Evolutionary conservation across 2,329 filamentous ascomycete genomes (phyloP).

Genomic region (Colletotrichum spaethianum): DNA sequence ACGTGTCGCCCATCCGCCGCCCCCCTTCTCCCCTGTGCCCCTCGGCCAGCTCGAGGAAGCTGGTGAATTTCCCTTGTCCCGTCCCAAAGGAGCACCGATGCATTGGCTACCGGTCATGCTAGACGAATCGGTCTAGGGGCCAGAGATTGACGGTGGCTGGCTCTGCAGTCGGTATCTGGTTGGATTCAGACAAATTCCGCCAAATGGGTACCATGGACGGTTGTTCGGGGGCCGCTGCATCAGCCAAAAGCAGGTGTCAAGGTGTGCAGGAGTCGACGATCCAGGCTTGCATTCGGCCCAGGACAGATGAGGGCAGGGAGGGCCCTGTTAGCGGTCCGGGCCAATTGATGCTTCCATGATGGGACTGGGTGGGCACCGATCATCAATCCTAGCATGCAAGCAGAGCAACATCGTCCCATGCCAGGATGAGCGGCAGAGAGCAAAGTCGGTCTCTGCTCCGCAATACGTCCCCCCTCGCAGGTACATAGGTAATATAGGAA

Average conservation of each 20-base stretch:
- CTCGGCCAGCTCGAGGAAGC: no score
- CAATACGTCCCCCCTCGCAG: neutral
- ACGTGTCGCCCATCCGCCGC: no score
- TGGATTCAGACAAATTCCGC: neutral
- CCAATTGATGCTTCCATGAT: slow-evolving; percentile 27
- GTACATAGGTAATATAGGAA: no score
- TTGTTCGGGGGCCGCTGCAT: neutral
- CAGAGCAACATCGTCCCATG: slow-evolving; percentile 37
- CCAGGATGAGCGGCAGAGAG: slow-evolving; percentile 26
- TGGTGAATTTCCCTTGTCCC: neutral
- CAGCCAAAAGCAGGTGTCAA: neutral
- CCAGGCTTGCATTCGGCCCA: slow-evolving; percentile 27
- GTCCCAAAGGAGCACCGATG: neutral
- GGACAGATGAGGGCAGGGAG: slow-evolving; percentile 17
- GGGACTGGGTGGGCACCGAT: slow-evolving; percentile 9
- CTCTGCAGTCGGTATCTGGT: neutral
- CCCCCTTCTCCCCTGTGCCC: no score
- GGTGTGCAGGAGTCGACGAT: slow-evolving; percentile 26
- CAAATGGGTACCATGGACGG: neutral
- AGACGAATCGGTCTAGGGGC: neutral
- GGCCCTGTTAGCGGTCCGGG: slow-evolving; percentile 18
- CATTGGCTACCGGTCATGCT: neutral
- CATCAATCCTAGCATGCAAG: slow-evolving; percentile 25
- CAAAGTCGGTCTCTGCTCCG: slow-evolving; percentile 1
- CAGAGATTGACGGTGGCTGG: neutral